A percentile compares a stretch with the other conserved stretches of the same genome.
These are phyloP conservation scores for Chlorella sp. DNA, from an alignment of 139 green algal species.

Conservation along the genomic window DNA sequence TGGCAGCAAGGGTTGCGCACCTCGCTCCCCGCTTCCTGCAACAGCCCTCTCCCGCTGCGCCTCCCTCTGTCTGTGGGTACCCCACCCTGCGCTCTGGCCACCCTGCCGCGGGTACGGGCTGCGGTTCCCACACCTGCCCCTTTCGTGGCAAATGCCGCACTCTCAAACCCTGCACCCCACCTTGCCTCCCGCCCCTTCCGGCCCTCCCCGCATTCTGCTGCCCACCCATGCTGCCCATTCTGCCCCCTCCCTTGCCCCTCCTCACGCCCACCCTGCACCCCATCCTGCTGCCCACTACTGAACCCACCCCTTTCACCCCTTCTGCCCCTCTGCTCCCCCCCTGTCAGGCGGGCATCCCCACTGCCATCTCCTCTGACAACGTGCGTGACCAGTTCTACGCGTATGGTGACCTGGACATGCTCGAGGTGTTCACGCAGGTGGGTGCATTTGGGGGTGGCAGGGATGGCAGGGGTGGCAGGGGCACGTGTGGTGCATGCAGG, in stretches of 20 bases:
- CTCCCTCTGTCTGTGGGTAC: too few species aligned
- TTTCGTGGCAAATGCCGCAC: neutral
- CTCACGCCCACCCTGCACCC: too few species aligned
- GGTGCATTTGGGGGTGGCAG: neutral
- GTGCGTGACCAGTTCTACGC: slow-evolving; percentile 81
- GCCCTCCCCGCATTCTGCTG: neutral
- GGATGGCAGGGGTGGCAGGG: neutral
- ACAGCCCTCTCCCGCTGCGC: too few species aligned
- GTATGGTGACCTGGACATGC: slow-evolving; percentile 83
- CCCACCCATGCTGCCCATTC: neutral
- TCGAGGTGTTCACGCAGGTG: slow-evolving; percentile 76
- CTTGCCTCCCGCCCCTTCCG: neutral
- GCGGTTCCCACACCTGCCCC: neutral
- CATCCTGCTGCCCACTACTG: neutral
- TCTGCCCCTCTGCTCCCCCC: neutral
- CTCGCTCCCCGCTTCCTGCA: too few species aligned
- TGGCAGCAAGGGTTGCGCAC: too few species aligned
- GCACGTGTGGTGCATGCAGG: too few species aligned
- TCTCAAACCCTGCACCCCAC: too few species aligned
- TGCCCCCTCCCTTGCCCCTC: neutral
- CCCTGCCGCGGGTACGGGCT: too few species aligned
- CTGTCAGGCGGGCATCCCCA: slow-evolving; percentile 54
- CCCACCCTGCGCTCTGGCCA: neutral
- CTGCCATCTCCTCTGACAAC: slow-evolving; percentile 78
- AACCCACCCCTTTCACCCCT: too few species aligned